A percentile compares a stretch with the other conserved stretches of the same genome.
Conservation (phyloP, 2,329 filamentous ascomycete genomes). For the Parafenestella ontariensis region DNA sequence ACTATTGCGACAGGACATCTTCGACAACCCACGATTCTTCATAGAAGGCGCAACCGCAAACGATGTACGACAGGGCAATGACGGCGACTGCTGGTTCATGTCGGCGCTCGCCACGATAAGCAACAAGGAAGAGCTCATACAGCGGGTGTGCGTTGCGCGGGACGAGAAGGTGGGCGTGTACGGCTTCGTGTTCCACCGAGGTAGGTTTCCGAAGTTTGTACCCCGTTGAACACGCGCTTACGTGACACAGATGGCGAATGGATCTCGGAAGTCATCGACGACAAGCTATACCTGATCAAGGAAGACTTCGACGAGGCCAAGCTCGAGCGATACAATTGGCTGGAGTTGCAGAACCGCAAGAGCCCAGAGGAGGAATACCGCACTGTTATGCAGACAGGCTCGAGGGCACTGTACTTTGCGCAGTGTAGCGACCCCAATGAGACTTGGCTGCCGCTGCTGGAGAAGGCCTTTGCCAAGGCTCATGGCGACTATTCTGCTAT, state of each 20-base stretch:
- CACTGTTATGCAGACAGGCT: conserved; percentile 75
- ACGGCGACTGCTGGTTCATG: conserved; percentile 88
- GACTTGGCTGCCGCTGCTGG: conserved; percentile 80
- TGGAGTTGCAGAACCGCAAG: conserved; percentile 74
- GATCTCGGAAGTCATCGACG: conserved; percentile 90
- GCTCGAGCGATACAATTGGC: conserved; percentile 74
- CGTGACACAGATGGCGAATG: conserved; percentile 74
- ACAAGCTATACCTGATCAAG: conserved; percentile 85
- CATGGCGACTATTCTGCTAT: conserved; percentile 81
- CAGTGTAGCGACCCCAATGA: conserved; percentile 78
- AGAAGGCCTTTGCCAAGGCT: conserved; percentile 85
- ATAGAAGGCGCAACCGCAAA: conserved; percentile 78
- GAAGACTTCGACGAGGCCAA: conserved; percentile 79
- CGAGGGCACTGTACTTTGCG: conserved; percentile 78
- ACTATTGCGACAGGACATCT: conserved; percentile 69
- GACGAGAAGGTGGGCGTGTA: conserved; percentile 80
- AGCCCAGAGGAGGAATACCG: conserved; percentile 74
- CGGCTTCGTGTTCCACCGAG: conserved; percentile 82
- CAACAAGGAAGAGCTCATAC: conserved; percentile 74
- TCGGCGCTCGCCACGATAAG: conserved; percentile 79
- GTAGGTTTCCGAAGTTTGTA: conserved; percentile 42
- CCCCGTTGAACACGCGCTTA: conserved; percentile 26
- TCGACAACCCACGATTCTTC: conserved; percentile 77
- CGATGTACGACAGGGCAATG: conserved; percentile 78
- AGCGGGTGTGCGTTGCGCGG: conserved; percentile 74